phyloP scores from a whole-genome alignment of 2,329 filamentous ascomycete genomes.

The Phaeosphaeria sp. region DNA sequence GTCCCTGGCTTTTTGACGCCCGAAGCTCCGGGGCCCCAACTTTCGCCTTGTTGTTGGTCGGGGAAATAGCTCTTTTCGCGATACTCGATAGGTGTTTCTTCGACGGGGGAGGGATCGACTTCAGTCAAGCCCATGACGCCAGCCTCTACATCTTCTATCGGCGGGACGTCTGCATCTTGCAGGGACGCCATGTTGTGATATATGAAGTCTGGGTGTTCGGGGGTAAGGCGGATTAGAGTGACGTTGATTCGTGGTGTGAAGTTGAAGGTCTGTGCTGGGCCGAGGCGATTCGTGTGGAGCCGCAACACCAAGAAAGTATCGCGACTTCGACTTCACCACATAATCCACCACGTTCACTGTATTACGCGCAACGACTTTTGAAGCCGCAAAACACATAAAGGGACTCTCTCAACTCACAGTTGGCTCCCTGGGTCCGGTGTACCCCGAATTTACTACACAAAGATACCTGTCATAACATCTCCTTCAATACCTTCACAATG shows the following conservation, averaged over 20 bases:
- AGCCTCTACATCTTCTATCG: constrained; percentile 45
- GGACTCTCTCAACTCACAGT: no score
- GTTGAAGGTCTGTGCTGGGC: constrained; percentile 20
- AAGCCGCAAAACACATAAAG: not conserved
- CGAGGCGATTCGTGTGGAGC: constrained; percentile 19
- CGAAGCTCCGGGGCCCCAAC: constrained; percentile 12
- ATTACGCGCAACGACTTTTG: not conserved
- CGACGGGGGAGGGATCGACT: constrained; percentile 83
- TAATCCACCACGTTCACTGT: not conserved
- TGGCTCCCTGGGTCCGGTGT: no score
- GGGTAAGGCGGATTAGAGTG: constrained; percentile 22
- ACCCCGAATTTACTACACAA: not conserved
- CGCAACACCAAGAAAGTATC: constrained; percentile 15
- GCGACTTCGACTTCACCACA: not conserved
- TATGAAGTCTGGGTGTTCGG: constrained; percentile 2
- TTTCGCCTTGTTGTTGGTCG: constrained; percentile 18
- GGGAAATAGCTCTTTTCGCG: constrained; percentile 60
- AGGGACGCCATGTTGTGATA: constrained; percentile 15
- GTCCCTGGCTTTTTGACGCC: constrained; percentile 33
- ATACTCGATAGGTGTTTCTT: constrained; percentile 56
- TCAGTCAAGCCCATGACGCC: constrained; percentile 73
- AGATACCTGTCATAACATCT: not conserved
- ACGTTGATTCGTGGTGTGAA: constrained; percentile 39
- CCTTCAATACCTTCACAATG: constrained; percentile 12
- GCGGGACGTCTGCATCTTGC: constrained; percentile 19